A percentile compares a stretch with the other conserved stretches of the same genome.
Conservation (phyloP, 306 rosid genomes). For the Lagenaria siceraria region DNA sequence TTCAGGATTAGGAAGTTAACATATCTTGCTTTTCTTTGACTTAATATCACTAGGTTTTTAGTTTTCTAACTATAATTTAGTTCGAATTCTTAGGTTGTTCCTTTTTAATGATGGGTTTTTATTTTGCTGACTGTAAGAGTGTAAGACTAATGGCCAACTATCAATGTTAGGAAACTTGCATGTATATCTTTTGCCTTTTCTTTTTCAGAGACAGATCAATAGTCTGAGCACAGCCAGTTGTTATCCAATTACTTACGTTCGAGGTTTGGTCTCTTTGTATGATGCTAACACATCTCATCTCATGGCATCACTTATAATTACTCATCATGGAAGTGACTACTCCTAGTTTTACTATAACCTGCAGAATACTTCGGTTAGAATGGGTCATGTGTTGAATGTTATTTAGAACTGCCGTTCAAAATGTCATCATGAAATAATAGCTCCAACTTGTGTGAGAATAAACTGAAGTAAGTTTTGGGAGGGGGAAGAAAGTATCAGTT, state of each 20-base stretch:
- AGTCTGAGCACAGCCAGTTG: neutral
- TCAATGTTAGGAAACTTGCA: neutral
- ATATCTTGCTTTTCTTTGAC: neutral
- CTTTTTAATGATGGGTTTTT: neutral
- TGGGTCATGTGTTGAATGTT: neutral
- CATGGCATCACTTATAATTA: neutral
- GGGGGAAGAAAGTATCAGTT: neutral
- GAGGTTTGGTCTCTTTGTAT: neutral
- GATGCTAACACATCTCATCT: neutral
- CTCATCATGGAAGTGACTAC: neutral
- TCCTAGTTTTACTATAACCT: neutral
- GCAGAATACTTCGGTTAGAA: neutral
- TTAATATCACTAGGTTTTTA: neutral
- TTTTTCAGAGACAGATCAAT: neutral
- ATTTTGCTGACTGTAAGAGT: neutral
- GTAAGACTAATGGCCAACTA: neutral
- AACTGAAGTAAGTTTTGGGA: neutral
- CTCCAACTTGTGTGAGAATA: conserved; percentile 1
- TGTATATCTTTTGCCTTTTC: neutral
- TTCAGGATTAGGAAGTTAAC: neutral
- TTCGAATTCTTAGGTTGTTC: neutral
- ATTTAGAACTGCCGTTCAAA: conserved; percentile 7
- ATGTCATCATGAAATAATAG: neutral
- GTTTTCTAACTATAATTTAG: neutral
- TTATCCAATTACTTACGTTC: neutral